These are phyloP conservation scores for Gossypium thurberi DNA, from an alignment of 345 rosid species.

Conservation along the genomic window DNA sequence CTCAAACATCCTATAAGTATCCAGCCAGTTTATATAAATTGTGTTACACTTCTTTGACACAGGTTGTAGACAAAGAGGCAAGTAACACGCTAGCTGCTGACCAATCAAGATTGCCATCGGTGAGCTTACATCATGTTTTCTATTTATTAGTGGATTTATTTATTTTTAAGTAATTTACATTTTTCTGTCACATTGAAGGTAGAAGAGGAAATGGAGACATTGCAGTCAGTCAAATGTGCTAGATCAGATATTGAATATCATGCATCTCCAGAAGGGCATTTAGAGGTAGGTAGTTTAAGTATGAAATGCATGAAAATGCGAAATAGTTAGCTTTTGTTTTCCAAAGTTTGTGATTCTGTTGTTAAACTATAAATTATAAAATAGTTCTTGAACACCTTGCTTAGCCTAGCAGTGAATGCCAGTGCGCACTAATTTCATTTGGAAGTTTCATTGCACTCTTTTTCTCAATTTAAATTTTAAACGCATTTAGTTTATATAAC, in stretches of 20 bases:
- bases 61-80: conserved; percentile 49
- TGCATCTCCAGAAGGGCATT: conserved; percentile 19
- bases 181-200: conserved; percentile 25
- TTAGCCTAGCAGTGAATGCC: not conserved
- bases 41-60: conserved; percentile 20
- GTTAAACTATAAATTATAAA: conserved; percentile 5
- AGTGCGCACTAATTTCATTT: not conserved
- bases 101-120: conserved; percentile 32
- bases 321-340: not conserved
- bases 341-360: not conserved
- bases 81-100: conserved; percentile 27
- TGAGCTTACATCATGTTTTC: conserved; percentile 20
- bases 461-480: not conserved
- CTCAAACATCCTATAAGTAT: not conserved
- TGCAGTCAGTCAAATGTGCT: conserved; percentile 18
- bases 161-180: conserved; percentile 2
- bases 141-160: conserved; percentile 13
- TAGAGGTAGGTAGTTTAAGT: conserved; percentile 30
- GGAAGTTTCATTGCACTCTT: not conserved
- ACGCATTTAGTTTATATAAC: conserved; percentile 1
- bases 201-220: conserved; percentile 24
- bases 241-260: conserved; percentile 27
- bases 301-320: not conserved
- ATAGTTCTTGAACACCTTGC: not conserved
- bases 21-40: not conserved